Conservation (phyloP, 2,329 filamentous ascomycete species). For the Epichloe coenophiala region DNA sequence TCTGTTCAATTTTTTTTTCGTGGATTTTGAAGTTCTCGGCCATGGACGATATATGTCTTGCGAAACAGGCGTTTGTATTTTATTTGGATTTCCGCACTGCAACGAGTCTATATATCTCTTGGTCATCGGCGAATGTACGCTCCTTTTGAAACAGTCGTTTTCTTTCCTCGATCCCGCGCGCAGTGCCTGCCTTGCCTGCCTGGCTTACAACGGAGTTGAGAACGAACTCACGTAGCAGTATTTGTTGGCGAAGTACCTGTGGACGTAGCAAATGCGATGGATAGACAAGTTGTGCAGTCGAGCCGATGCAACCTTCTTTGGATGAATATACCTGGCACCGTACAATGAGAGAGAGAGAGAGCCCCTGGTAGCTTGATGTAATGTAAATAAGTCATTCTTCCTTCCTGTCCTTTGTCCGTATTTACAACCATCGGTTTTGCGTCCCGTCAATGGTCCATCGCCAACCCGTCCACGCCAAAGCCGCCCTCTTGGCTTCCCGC, state of each 20-base stretch:
- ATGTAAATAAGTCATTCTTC: too few species aligned
- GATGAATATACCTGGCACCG: too few species aligned
- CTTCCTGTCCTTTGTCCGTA: too few species aligned
- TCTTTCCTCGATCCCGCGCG: too few species aligned
- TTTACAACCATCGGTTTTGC: background rate
- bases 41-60: background rate
- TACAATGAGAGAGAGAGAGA: too few species aligned
- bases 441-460: slow-evolving; percentile 8
- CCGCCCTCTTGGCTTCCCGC: slow-evolving; percentile 9
- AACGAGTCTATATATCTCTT: background rate
- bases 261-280: background rate
- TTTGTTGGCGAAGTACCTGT: too few species aligned
- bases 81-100: background rate
- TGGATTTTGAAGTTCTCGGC: background rate
- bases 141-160: background rate
- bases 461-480: slow-evolving; percentile 12
- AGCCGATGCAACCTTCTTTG: too few species aligned
- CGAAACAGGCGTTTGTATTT: background rate
- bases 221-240: too few species aligned
- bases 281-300: background rate
- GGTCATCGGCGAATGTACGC: background rate
- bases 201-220: too few species aligned
- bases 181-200: too few species aligned
- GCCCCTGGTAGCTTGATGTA: too few species aligned
- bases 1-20: background rate